phyloP scores from a whole-genome alignment of 345 rosid species.

The Psidium guajava region DNA sequence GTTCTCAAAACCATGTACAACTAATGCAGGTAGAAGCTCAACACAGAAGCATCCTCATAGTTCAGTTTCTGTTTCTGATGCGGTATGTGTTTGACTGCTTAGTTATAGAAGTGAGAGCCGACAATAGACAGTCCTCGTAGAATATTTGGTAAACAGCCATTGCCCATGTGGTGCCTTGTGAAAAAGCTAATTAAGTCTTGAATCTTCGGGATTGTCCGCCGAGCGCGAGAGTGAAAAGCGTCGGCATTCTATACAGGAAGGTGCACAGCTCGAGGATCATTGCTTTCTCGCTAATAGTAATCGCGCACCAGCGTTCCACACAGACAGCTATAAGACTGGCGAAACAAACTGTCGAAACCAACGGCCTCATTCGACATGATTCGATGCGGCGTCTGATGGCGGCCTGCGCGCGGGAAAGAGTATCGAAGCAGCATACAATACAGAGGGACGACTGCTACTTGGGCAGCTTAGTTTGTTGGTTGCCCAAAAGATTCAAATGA shows the following conservation, averaged over 20 bases:
- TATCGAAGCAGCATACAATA: not conserved
- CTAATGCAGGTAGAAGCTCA: not conserved
- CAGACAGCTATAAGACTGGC: not conserved
- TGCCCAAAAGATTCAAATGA: not conserved
- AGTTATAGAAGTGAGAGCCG: not conserved
- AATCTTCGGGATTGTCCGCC: not conserved
- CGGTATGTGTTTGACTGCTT: not conserved
- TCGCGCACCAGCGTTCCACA: not conserved
- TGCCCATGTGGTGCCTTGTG: not conserved
- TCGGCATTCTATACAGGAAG: not conserved
- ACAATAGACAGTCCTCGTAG: not conserved
- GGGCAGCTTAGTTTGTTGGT: not conserved
- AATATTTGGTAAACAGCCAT: not conserved
- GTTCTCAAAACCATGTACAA: not conserved
- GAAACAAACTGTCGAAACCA: not conserved
- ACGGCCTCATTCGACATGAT: not conserved
- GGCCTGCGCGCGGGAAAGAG: not conserved
- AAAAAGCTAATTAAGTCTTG: not conserved
- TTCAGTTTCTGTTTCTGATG: not conserved
- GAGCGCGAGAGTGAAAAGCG: not conserved
- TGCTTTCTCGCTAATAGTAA: too few relatives aligned
- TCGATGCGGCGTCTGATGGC: not conserved
- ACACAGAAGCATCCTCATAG: not conserved
- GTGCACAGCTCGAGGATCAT: not conserved
- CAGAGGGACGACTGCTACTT: not conserved